Evolutionary conservation across 352 stramenopile species (phyloP).

Genomic region (Globisporangium emineosum): DNA sequence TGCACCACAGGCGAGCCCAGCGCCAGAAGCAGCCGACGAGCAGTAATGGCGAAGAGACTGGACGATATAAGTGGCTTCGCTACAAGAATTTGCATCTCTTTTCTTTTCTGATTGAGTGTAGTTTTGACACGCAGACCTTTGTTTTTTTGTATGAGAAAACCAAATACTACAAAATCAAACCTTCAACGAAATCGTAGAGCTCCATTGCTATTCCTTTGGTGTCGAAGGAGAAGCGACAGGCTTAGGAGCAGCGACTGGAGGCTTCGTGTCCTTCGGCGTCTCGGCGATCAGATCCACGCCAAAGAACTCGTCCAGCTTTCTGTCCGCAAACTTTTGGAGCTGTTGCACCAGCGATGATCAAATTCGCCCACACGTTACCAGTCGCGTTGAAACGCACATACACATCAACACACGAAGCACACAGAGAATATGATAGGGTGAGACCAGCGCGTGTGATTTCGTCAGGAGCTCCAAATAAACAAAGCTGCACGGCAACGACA

Average conservation of each 20-base stretch:
- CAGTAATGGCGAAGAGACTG: slow-evolving; percentile 15
- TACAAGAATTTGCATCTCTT: neutral
- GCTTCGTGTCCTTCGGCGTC: slow-evolving; percentile 17
- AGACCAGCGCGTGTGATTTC: neutral
- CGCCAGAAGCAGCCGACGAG: slow-evolving; percentile 21
- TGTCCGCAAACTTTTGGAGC: slow-evolving; percentile 77
- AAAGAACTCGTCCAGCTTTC: slow-evolving; percentile 86
- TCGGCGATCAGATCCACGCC: slow-evolving; percentile 67
- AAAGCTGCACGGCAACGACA: neutral
- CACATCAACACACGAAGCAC: neutral
- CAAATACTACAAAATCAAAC: neutral
- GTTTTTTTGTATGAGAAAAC: neutral
- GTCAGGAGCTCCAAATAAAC: neutral
- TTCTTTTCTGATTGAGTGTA: neutral
- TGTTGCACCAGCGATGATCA: slow-evolving; percentile 12
- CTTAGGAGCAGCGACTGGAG: neutral
- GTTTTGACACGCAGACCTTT: neutral
- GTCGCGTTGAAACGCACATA: neutral
- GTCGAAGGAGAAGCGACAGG: neutral
- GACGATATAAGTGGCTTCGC: neutral
- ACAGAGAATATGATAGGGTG: neutral
- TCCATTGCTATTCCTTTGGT: slow-evolving; percentile 4
- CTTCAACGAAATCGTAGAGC: neutral
- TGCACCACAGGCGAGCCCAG: slow-evolving; percentile 16
- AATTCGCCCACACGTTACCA: neutral